Evolutionary conservation across 345 rosid genomes (phyloP), one percentile per base, ranked within the genome.

Genomic region (Gossypium arboreum): DNA sequence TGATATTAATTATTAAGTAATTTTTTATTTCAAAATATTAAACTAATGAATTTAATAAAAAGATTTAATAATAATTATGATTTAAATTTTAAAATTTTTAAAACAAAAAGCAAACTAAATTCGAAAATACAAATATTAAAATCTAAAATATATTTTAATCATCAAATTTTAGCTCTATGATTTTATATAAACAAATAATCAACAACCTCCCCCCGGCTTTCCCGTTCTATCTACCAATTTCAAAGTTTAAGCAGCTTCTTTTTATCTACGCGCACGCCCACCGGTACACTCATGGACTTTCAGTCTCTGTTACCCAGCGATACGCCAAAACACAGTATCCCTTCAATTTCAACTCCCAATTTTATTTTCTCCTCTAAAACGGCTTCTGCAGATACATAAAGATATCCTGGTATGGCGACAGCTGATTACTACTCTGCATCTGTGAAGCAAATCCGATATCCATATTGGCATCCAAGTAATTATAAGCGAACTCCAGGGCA

Each of bases 381-480:
- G 92, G 88, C 82, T 80, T 83, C 82, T 80, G 90, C 76, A 79
- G 67, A 85, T 86, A 84, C 86, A 80, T 83, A 79, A 92, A 91
- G 68, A 93, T 86, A 75, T 92, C 98, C 80, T 87, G 85, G 76
- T 86, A 78, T 69, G 92, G 88, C 81, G 86, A 88, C 86, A 92
- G 77, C 86, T 88, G 93, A 74, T 78, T 79, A 54, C 60, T 81
- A 25, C 85, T 73, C 73, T 71, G 82, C 60, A 83, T 69, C 81
- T 71, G 81, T 34, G 91, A 72, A 9, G 58, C 73, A 29, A 87
- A 80, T 2, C 76, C 80, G 50, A 48, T 68, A 7, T 84, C 90
- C 78, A 81, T 58, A 8, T 59, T 76, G 75, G 85, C 78, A 76
- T 90, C 91, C n/a, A 85, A 8, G 88, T 88, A 90, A 87, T 87